Base-by-base conservation (phyloP, 352 stramenopile species). In the Peronospora belbahrii region DNA sequence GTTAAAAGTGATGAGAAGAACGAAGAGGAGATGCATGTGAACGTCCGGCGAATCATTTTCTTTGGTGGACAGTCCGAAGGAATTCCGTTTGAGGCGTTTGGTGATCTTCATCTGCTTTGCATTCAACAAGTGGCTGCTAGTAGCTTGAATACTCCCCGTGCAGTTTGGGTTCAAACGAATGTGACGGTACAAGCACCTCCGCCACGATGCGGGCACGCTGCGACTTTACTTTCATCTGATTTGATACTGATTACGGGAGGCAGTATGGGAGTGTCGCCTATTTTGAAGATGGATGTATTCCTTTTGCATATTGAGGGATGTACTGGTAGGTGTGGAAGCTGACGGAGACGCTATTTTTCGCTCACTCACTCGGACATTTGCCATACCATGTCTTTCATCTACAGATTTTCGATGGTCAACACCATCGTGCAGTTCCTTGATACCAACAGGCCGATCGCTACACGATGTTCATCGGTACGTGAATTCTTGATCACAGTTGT, bases 51-150 rank as follows among this genome's bases (percentile, higher is more conserved):
- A 32, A 19, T 89, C 14, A 56, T 89, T 40, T 89, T 87, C 40
- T n/a, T n/a, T n/a, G 77, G 77, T 4, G 77, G 77, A 0, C 77
- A 87, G 44, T 70, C 63, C 0, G 77, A 89, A 45, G 64, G 67
- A 13, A 83, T 85, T 14, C 73, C 70, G 10, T 85, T 85, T 45
- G 64, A 84, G 14, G 59, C 70, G 0, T 87, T 82, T 43, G 82
- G 81, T 9, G 74, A 87, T 47, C 57, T 87, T 9, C 42, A 75
- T 37, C 14, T 83, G 24, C 49, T 83, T 17, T n/a, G n/a, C n/a
- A n/a, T n/a, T n/a, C n/a, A n/a, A n/a, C n/a, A n/a, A n/a, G n/a
- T n/a, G n/a, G n/a, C n/a, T n/a, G n/a, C n/a, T n/a, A n/a, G n/a
- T n/a, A n/a, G n/a, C n/a, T n/a, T n/a, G n/a, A n/a, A n/a, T n/a